phyloP scores from a whole-genome alignment of 2,329 filamentous ascomycete genomes.

The Aspergillus pseudoglaucus region DNA sequence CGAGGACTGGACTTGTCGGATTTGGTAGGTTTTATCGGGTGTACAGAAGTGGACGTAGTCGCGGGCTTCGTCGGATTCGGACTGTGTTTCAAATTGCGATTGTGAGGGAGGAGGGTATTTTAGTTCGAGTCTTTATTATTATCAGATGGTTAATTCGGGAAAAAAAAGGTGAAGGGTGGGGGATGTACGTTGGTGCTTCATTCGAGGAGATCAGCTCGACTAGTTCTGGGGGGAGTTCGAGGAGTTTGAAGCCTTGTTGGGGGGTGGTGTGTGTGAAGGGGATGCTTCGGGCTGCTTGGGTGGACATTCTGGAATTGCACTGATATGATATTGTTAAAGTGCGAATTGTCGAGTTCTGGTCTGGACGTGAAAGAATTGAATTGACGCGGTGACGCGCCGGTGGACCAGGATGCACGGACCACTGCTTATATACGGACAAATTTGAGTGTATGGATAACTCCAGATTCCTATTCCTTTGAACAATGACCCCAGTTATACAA shows the following conservation, averaged over 20 bases:
- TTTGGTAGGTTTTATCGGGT: slow-evolving; percentile 49
- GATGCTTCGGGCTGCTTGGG: slow-evolving; percentile 30
- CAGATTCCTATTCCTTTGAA: no score
- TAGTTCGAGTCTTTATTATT: slow-evolving; percentile 31
- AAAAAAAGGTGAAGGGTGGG: neutral
- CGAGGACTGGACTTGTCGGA: slow-evolving; percentile 60
- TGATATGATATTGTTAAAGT: no score
- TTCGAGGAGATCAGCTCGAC: slow-evolving; percentile 47
- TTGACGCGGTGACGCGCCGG: slow-evolving; percentile 16
- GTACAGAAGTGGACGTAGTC: slow-evolving; percentile 55
- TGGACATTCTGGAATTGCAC: slow-evolving; percentile 36
- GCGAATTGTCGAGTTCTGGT: neutral
- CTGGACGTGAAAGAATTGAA: neutral
- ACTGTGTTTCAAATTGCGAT: slow-evolving; percentile 22
- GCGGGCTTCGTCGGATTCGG: slow-evolving; percentile 11
- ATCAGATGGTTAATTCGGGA: slow-evolving; percentile 1
- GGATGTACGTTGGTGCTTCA: slow-evolving; percentile 32
- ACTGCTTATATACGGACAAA: slow-evolving; percentile 21
- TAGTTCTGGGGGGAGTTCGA: slow-evolving; percentile 56
- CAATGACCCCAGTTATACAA: no score
- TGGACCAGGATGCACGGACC: slow-evolving; percentile 23
- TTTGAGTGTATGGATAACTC: neutral
- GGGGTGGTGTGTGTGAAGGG: slow-evolving; percentile 36
- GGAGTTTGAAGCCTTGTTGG: slow-evolving; percentile 51
- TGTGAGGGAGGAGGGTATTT: slow-evolving; percentile 33